Evolutionary conservation across 164 flowering plant species (phyloP).

Genomic region (Santalum album): DNA sequence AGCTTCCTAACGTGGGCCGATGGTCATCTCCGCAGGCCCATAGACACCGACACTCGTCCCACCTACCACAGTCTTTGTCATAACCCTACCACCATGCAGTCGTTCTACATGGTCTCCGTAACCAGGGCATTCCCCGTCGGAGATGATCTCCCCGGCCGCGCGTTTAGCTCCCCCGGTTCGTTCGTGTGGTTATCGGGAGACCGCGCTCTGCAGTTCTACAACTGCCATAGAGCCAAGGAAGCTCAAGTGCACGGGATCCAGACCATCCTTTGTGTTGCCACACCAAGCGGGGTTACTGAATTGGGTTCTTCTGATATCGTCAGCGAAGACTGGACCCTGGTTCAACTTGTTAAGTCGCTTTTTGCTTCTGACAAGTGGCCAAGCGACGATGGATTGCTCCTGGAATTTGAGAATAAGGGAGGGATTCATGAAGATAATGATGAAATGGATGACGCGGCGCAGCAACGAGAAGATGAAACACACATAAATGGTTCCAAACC

Average conservation of each 20-base stretch:
- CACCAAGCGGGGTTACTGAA: constrained; percentile 12
- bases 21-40: neutral
- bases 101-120: constrained; percentile 1
- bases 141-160: constrained; percentile 18
- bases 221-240: constrained; percentile 14
- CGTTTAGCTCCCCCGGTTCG: neutral
- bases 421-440: neutral
- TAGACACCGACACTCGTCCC: constrained; percentile 1
- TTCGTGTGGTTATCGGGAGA: constrained; percentile 12
- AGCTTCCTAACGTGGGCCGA: neutral
- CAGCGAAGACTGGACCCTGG: constrained; percentile 6
- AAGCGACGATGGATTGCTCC: neutral
- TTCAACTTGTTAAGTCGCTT: neutral
- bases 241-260: constrained; percentile 16
- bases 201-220: constrained; percentile 3
- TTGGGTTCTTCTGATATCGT: constrained; percentile 7
- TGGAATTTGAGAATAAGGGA: neutral
- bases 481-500: too few relatives aligned
- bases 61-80: too few relatives aligned
- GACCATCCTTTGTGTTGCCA: constrained; percentile 12
- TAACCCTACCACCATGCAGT: too few relatives aligned
- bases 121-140: neutral
- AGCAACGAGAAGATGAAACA: too few relatives aligned
- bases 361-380: neutral
- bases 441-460: neutral